These are phyloP conservation scores for Amphirosellinia nigrospora DNA, from an alignment of 495 filamentous ascomycete species.

Conservation along the genomic window DNA sequence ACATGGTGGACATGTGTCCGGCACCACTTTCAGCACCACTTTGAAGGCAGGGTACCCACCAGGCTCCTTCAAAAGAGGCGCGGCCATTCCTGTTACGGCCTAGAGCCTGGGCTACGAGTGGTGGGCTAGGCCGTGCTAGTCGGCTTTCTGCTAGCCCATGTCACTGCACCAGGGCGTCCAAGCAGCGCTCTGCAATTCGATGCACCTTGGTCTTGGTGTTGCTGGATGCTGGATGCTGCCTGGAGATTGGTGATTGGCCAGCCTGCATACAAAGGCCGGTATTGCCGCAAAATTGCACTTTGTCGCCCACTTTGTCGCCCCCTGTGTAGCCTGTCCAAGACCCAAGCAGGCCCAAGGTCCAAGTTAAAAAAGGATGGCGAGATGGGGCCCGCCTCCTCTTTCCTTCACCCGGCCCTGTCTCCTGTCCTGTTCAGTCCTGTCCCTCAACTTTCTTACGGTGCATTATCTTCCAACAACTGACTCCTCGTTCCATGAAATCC, in stretches of 20 bases:
- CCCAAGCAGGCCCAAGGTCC: neutral
- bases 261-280: constrained; percentile 35
- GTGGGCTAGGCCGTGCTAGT: constrained; percentile 14
- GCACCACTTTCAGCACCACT: constrained; percentile 3
- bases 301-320: constrained; percentile 30
- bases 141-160: neutral
- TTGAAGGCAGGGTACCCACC: neutral
- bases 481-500: neutral
- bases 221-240: neutral
- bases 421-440: too few relatives aligned
- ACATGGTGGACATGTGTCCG: neutral
- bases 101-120: neutral
- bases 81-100: neutral
- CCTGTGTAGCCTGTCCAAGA: constrained; percentile 29
- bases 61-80: neutral
- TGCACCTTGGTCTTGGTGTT: constrained; percentile 12
- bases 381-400: neutral
- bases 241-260: constrained; percentile 9
- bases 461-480: neutral
- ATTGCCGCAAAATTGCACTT: constrained; percentile 44
- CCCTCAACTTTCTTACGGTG: neutral
- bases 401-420: neutral
- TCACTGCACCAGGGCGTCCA: constrained; percentile 17
- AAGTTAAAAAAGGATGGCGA: constrained; percentile 15
- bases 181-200: constrained; percentile 14